These are phyloP conservation scores for Podaxis sp. DNA, from an alignment of 768 basidiomycete genomes.

Conservation along the genomic window DNA sequence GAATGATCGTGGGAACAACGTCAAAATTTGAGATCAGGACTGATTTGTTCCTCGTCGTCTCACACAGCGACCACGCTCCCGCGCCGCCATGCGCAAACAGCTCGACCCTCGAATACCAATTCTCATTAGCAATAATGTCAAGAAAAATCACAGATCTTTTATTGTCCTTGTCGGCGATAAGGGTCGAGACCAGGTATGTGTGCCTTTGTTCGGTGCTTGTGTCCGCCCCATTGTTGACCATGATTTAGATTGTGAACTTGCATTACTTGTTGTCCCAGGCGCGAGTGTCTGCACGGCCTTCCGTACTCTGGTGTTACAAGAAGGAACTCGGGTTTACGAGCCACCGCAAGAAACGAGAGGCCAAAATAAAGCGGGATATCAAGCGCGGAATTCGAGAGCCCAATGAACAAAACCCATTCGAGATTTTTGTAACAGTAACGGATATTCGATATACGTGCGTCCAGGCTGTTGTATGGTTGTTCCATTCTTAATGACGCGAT, in stretches of 20 bases:
- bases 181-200: slow-evolving; percentile 79
- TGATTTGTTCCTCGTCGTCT: neutral
- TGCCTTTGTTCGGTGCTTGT: neutral
- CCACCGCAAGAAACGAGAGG: slow-evolving; percentile 95
- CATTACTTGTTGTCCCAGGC: slow-evolving; percentile 94
- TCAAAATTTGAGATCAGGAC: neutral
- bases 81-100: slow-evolving; percentile 68
- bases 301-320: slow-evolving; percentile 98
- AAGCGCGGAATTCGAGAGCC: slow-evolving; percentile 92
- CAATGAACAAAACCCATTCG: slow-evolving; percentile 95
- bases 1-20: slow-evolving; percentile 2
- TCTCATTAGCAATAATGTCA: slow-evolving; percentile 91
- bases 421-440: slow-evolving; percentile 97
- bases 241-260: slow-evolving; percentile 80
- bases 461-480: neutral
- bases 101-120: slow-evolving; percentile 91
- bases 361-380: slow-evolving; percentile 93
- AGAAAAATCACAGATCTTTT: slow-evolving; percentile 89
- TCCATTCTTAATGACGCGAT: neutral
- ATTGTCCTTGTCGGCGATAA: slow-evolving; percentile 95
- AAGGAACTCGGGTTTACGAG: slow-evolving; percentile 96
- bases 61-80: neutral
- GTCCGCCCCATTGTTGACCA: neutral
- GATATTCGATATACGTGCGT: slow-evolving; percentile 96
- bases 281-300: slow-evolving; percentile 81